Conservation (phyloP, 176 grass and related monocot species). For the Poa annua region DNA sequence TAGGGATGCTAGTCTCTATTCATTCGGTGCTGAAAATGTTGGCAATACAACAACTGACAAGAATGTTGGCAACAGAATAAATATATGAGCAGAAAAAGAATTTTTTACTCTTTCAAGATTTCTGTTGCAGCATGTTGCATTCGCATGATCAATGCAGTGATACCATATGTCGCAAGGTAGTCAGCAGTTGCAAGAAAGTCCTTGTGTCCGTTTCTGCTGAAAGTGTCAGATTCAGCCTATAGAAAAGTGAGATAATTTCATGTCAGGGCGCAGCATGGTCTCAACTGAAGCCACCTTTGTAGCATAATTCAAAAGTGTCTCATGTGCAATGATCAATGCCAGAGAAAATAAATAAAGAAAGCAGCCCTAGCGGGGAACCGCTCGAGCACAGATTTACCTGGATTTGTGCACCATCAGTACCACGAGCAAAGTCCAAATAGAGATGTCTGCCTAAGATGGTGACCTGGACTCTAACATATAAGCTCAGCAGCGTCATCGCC, state of each 20-base stretch:
- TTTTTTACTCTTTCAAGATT: slow-evolving; percentile 87
- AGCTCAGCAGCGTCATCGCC: slow-evolving; percentile 89
- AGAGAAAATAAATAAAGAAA: not conserved
- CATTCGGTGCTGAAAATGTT: not conserved
- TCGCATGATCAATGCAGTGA: slow-evolving; percentile 65
- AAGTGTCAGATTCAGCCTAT: slow-evolving; percentile 68
- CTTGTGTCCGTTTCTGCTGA: slow-evolving; percentile 61
- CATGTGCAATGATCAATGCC: not conserved
- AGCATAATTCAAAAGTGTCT: not conserved
- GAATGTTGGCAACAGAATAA: not conserved
- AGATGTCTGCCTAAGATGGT: slow-evolving; percentile 97
- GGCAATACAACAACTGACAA: not conserved
- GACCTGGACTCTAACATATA: slow-evolving; percentile 96
- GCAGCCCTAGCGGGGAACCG: not conserved
- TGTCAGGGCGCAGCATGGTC: slow-evolving; percentile 20
- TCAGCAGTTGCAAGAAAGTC: slow-evolving; percentile 90
- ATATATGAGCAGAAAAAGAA: slow-evolving; percentile 28
- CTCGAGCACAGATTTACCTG: slow-evolving; percentile 41
- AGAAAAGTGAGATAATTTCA: slow-evolving; percentile 40
- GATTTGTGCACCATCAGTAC: slow-evolving; percentile 51
- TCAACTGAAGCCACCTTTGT: not conserved
- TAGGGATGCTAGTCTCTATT: not conserved
- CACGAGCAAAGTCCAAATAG: slow-evolving; percentile 81
- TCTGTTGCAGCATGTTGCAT: slow-evolving; percentile 74
- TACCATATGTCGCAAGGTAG: slow-evolving; percentile 76